Conservation (phyloP, 2,329 filamentous ascomycete genomes). For the Dothideomycetidae sp. region DNA sequence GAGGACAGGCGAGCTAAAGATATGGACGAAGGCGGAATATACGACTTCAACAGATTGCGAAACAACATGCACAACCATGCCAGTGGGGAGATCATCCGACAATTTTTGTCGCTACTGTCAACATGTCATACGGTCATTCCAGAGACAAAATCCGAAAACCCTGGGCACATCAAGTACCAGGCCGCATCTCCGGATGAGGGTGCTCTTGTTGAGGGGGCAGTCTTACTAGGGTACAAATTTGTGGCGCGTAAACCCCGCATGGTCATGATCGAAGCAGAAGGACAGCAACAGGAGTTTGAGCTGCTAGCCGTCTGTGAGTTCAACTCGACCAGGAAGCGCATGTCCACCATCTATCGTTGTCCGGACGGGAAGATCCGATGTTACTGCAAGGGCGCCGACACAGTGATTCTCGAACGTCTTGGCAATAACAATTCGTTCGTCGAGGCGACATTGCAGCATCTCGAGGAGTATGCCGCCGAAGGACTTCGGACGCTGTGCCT, state of each 20-base stretch:
- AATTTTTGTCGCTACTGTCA: slow-evolving; percentile 75
- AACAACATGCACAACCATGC: slow-evolving; percentile 51
- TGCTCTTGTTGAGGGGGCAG: slow-evolving; percentile 85
- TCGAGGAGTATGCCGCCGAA: slow-evolving; percentile 98
- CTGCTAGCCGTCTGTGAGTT: slow-evolving; percentile 96
- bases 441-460: slow-evolving; percentile 77
- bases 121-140: slow-evolving; percentile 97
- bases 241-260: slow-evolving; percentile 76
- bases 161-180: slow-evolving; percentile 84
- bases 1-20: slow-evolving; percentile 79
- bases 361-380: slow-evolving; percentile 88
- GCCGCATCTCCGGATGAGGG: slow-evolving; percentile 95
- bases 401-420: slow-evolving; percentile 86
- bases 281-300: slow-evolving; percentile 66
- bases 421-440: slow-evolving; percentile 65
- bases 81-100: slow-evolving; percentile 50
- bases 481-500: slow-evolving; percentile 88
- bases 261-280: slow-evolving; percentile 68
- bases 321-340: slow-evolving; percentile 92
- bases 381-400: slow-evolving; percentile 95
- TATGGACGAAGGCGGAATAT: slow-evolving; percentile 61
- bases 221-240: slow-evolving; percentile 76
- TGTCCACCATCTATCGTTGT: slow-evolving; percentile 95
- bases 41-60: slow-evolving; percentile 65
- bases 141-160: slow-evolving; percentile 64